Base-by-base conservation (phyloP, 2,329 filamentous ascomycete species). In the Beauveria sp. region DNA sequence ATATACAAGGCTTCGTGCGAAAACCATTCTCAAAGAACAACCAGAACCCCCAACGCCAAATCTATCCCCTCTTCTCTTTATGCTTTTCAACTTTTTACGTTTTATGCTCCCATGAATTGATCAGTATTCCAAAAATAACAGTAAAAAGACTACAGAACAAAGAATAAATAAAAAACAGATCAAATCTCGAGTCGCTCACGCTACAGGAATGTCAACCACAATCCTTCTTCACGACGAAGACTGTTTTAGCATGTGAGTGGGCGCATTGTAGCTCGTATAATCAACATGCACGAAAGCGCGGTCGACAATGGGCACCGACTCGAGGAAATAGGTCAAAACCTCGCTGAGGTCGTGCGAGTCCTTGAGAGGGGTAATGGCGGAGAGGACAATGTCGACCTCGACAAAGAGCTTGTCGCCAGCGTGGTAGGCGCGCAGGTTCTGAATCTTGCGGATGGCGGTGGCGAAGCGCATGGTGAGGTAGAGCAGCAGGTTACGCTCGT, bases 391-490 rank as follows among this genome's bases (percentile, higher is more conserved):
- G 72, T 96, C 91, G 12, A 93, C 90, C 70, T 83, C 81, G 28
- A 93, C 89, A 65, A 91, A 92, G 62, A 95, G 80, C 77, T 92
- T 93, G 72, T 95, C 91, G 28, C 91, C 91, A 0, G 88, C 87
- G 69, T 96, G 91, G 71, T 95, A 96, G 2, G 91, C 91, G 67
- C 92, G 88, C 61, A 95, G 77, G 38, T 91, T 91, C 71, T 95
- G 91, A 64, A 96, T 95, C 71, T 91, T 88, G 69, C 85, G 86
- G 70, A 97, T 96, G 14, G 89, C 89, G 67, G 89, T 91, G 51
- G 92, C 92, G 71, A 96, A 96, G 22, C 93, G 88, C 89, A 96
- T 96, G 1, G 92, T 95, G 67, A 96, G 83, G 75, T 97, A 97
- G 1, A 96, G 80, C 24, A 96, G 75, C 52, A 96, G 84, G 70